Evolutionary conservation across 2,329 filamentous ascomycete species (phyloP), one percentile per base, ranked within the genome.

Genomic region (Pseudopyrenochaeta lycopersici): DNA sequence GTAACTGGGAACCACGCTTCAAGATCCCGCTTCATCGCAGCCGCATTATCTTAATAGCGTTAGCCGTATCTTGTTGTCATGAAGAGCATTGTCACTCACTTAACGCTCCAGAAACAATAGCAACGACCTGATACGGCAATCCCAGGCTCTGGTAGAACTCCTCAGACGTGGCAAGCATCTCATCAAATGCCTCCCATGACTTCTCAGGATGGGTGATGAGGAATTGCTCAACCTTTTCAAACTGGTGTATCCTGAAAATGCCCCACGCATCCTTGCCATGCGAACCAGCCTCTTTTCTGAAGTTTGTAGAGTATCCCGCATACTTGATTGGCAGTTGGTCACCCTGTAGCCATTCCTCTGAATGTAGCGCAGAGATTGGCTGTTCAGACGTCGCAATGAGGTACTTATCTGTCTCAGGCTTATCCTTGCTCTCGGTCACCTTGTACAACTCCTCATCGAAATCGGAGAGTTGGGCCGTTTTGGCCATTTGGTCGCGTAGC

Each of bases 361-460:
- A 89, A 77, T 98, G 95, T 71, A 95, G 88, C 18, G 92, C 92
- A 21, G 92, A 97, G 71, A 99, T 88, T 17, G 95, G 95, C 77
- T 99, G 95, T 77, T 99, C 95, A 23, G 90, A 95, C 54, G 92
- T 97, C 12, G 91, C 91, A 70, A 90, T 90, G 21, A 73, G 63
- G 53, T 74, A 74, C 80, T 97, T 97, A 80, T 98, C 95, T 45
- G 90, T 91, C 67, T 91, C 86, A 32, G 77, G 77, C 61, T 91
- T 87, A 67, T 96, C 92, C 54, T 91, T 90, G 74, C 90, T 90
- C 63, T 94, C 88, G 20, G 84, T 84, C 49, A 99, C 94, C 80
- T 98, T 98, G 84, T 99, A 99, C 46, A 99, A 82, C 77, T 98
- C 94, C 76, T 98, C 95, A 72, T 99, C 95, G 71, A 99, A 99